These are phyloP conservation scores for Steccherinum ochraceum DNA, from an alignment of 768 basidiomycete species.

Conservation along the genomic window DNA sequence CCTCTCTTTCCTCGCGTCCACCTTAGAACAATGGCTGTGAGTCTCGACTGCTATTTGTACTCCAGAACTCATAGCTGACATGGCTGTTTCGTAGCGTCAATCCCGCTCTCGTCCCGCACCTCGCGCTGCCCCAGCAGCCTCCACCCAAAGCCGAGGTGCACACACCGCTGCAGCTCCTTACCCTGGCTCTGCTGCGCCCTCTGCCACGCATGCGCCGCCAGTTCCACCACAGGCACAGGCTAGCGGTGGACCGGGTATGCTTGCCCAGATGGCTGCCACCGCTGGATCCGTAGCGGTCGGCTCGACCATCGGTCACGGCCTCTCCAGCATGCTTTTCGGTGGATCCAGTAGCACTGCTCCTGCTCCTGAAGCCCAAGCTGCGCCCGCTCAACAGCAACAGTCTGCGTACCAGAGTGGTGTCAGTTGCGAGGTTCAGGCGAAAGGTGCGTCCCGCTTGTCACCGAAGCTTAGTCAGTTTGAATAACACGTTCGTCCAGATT, in stretches of 20 bases:
- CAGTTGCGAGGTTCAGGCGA: slow-evolving; percentile 75
- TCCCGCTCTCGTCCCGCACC: slow-evolving; percentile 58
- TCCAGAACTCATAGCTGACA: not conserved
- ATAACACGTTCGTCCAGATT: slow-evolving; percentile 39
- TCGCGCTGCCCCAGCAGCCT: slow-evolving; percentile 38
- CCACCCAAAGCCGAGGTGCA: slow-evolving; percentile 38
- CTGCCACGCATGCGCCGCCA: slow-evolving; percentile 31
- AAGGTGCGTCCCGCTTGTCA: slow-evolving; percentile 41
- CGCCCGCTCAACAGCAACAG: slow-evolving; percentile 34
- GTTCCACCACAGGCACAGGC: slow-evolving; percentile 24
- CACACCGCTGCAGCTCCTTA: slow-evolving; percentile 44
- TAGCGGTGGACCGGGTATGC: slow-evolving; percentile 59
- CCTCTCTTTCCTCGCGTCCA: not conserved
- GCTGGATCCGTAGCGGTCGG: slow-evolving; percentile 88
- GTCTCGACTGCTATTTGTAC: slow-evolving; percentile 12
- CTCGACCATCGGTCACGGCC: slow-evolving; percentile 84
- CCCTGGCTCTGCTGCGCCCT: slow-evolving; percentile 28
- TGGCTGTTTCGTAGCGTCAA: slow-evolving; percentile 47
- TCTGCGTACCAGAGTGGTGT: slow-evolving; percentile 36
- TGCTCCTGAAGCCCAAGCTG: slow-evolving; percentile 36
- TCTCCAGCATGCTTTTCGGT: slow-evolving; percentile 87
- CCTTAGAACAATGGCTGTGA: slow-evolving; percentile 41
- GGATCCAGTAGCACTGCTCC: slow-evolving; percentile 44
- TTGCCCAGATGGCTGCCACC: slow-evolving; percentile 84
- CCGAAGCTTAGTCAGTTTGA: not conserved